phyloP scores from a whole-genome alignment of 1,284 basidiomycete genomes.

The Cutaneotrichosporon curvatum region DNA sequence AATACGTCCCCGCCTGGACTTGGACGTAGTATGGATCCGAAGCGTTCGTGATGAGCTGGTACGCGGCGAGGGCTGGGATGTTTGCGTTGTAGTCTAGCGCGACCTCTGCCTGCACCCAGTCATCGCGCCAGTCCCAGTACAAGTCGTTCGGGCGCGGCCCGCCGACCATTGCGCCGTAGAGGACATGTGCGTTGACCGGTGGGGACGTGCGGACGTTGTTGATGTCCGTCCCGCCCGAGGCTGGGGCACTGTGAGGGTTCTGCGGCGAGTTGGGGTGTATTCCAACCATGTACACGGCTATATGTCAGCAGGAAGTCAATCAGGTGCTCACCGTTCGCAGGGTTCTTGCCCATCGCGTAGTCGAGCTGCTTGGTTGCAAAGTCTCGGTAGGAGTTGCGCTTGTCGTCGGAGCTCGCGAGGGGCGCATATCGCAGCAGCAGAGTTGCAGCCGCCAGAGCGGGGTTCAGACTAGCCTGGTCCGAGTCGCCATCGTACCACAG shows the following conservation, averaged over 20 bases:
- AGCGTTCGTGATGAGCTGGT: constrained; percentile 24
- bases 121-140: constrained; percentile 71
- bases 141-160: constrained; percentile 70
- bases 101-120: constrained; percentile 42
- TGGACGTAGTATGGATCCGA: constrained; percentile 69
- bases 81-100: constrained; percentile 67
- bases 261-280: constrained; percentile 78
- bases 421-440: constrained; percentile 68
- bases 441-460: constrained; percentile 77
- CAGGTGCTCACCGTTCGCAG: constrained; percentile 60
- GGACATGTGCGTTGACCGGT: constrained; percentile 59
- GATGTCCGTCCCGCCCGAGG: constrained; percentile 66
- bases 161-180: constrained; percentile 82
- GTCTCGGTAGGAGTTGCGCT: constrained; percentile 53
- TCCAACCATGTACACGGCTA: constrained; percentile 55
- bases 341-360: constrained; percentile 77
- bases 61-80: constrained; percentile 68
- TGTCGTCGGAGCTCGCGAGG: constrained; percentile 58
- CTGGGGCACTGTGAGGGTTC: constrained; percentile 81
- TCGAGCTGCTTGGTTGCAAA: constrained; percentile 54
- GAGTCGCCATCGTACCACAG: constrained; percentile 75
- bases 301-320: background rate
- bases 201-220: constrained; percentile 64
- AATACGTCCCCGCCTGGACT: constrained; percentile 61
- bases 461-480: constrained; percentile 69